These are phyloP conservation scores for Venustampulla echinocandica DNA, from an alignment of 495 filamentous ascomycete genomes.

Conservation along the genomic window DNA sequence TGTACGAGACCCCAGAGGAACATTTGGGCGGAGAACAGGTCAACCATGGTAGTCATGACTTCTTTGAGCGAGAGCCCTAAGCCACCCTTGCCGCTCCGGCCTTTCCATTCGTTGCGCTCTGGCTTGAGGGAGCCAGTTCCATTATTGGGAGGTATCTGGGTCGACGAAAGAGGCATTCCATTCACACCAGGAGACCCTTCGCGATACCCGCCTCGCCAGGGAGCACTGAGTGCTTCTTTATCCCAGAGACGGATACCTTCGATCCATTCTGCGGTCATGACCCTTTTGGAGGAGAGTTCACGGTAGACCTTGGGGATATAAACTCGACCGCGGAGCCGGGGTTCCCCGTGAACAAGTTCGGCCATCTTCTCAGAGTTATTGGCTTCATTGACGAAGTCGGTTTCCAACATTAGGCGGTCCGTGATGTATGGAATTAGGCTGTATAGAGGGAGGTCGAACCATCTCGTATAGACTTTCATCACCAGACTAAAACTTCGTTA, in stretches of 20 bases:
- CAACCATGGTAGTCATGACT: constrained; percentile 93
- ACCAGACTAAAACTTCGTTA: constrained; percentile 48
- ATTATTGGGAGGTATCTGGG: constrained; percentile 35
- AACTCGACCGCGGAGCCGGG: constrained; percentile 65
- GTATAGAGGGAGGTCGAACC: constrained; percentile 85
- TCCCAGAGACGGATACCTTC: constrained; percentile 90
- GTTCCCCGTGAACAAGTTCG: constrained; percentile 63
- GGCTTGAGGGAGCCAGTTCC: constrained; percentile 57
- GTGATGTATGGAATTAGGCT: constrained; percentile 81
- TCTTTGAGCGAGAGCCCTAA: constrained; percentile 73
- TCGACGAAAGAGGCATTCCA: constrained; percentile 53
- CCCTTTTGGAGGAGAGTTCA: constrained; percentile 71
- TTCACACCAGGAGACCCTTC: constrained; percentile 69
- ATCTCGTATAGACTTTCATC: constrained; percentile 62
- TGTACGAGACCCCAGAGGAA: constrained; percentile 92
- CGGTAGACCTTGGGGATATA: constrained; percentile 81
- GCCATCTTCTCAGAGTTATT: constrained; percentile 80
- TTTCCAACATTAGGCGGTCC: constrained; percentile 81
- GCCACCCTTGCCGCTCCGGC: constrained; percentile 58
- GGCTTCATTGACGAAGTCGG: constrained; percentile 89
- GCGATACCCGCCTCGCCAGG: constrained; percentile 70
- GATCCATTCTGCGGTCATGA: constrained; percentile 96
- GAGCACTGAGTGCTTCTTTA: constrained; percentile 60
- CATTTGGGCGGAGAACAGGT: constrained; percentile 92
- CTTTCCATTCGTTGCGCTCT: constrained; percentile 69